Evolutionary conservation across 1,139 yeast genomes (phyloP).

Genomic region (Sugiyamaella pinicola): DNA sequence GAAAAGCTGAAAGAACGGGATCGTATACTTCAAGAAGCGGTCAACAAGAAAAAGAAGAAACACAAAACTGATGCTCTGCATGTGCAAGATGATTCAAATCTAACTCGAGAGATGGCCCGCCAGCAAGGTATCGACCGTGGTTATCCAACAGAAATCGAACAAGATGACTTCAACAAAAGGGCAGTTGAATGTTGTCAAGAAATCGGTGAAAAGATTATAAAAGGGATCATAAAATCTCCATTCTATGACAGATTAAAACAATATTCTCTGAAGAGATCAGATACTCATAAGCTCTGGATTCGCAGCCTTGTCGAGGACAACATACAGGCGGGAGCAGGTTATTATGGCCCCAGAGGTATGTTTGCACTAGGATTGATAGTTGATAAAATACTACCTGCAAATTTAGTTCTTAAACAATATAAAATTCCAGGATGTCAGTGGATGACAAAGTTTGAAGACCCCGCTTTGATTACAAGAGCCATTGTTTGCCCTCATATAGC

Average conservation of each 20-base stretch:
- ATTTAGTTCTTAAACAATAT: slow-evolving; percentile 5
- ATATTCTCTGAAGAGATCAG: slow-evolving; percentile 4
- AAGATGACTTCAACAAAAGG: slow-evolving; percentile 2
- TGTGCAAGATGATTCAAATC: neutral
- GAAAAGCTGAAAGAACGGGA: neutral
- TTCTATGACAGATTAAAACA: slow-evolving; percentile 13
- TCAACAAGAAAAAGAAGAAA: neutral
- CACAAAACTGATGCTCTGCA: neutral
- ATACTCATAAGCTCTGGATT: slow-evolving; percentile 1
- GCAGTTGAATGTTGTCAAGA: slow-evolving; percentile 4
- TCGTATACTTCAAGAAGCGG: neutral
- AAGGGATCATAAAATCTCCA: slow-evolving; percentile 6
- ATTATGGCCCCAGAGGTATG: slow-evolving; percentile 25
- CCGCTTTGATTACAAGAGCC: slow-evolving; percentile 14
- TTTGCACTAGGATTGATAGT: slow-evolving; percentile 1
- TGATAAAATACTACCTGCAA: slow-evolving; percentile 9
- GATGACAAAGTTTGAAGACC: slow-evolving; percentile 20
- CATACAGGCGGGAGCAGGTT: slow-evolving; percentile 22
- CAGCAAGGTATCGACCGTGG: neutral
- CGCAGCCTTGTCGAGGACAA: slow-evolving; percentile 13
- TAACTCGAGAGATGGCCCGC: neutral
- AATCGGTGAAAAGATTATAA: slow-evolving; percentile 10
- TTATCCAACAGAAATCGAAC: slow-evolving; percentile 13
- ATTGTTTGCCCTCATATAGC: slow-evolving; percentile 22
- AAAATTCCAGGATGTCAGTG: slow-evolving; percentile 8